Conservation (phyloP, 2,329 filamentous ascomycete species). For the Pseudocercospora eumusae region DNA sequence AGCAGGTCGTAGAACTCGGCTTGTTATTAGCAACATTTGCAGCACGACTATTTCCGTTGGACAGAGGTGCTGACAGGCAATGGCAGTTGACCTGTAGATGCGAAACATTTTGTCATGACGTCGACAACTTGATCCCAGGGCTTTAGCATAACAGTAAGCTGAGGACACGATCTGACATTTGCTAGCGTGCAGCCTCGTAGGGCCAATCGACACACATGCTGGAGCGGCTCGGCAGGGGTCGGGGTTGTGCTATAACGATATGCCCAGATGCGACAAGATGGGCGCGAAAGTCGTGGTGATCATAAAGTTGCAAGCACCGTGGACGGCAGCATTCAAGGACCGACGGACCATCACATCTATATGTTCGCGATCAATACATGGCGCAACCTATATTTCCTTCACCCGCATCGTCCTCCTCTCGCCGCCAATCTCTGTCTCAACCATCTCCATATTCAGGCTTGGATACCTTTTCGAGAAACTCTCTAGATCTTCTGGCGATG, state of each 20-base stretch:
- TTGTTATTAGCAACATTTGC: slow-evolving; percentile 17
- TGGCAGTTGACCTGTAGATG: not conserved
- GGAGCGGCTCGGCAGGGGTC: not conserved
- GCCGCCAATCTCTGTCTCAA: slow-evolving; percentile 54
- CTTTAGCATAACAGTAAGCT: not conserved
- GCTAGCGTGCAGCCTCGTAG: not conserved
- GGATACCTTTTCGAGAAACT: slow-evolving; percentile 81
- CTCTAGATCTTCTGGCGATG: slow-evolving; percentile 24
- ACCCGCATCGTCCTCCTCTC: slow-evolving; percentile 21
- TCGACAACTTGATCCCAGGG: not conserved
- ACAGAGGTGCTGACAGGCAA: not conserved
- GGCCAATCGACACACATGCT: not conserved
- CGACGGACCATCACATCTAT: not conserved
- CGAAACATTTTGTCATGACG: slow-evolving; percentile 8
- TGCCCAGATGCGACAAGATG: not conserved
- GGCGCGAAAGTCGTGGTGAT: not conserved
- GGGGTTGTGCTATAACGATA: not conserved
- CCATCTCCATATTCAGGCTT: slow-evolving; percentile 83
- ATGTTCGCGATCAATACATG: not conserved
- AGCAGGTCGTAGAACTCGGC: slow-evolving; percentile 15
- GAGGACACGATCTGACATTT: not conserved
- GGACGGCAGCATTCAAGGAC: not conserved
- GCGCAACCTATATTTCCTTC: slow-evolving; percentile 17
- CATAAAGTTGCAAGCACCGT: not conserved
- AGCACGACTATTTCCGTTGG: not conserved